These are phyloP conservation scores for Phytophthora sp. DNA, from an alignment of 352 stramenopile genomes.

Conservation along the genomic window DNA sequence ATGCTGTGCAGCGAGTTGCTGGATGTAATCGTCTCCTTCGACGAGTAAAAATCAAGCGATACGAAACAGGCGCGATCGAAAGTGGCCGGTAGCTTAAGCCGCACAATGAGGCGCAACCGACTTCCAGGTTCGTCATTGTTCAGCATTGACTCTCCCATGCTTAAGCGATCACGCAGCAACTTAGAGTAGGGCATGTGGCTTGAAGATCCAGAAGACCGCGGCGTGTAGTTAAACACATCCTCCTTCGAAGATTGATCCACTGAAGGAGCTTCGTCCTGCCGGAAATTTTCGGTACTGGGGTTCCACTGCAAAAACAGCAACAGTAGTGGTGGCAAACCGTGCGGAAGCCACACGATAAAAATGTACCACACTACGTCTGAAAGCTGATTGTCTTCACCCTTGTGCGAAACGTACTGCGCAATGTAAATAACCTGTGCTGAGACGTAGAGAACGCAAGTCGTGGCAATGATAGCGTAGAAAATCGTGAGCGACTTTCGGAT, in stretches of 20 bases:
- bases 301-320: constrained; percentile 90
- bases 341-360: constrained; percentile 87
- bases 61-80: constrained; percentile 86
- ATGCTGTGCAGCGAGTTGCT: constrained; percentile 59
- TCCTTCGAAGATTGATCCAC: constrained; percentile 79
- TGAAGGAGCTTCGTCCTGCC: constrained; percentile 63
- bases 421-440: constrained; percentile 90
- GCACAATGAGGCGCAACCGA: constrained; percentile 83
- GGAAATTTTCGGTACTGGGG: constrained; percentile 71
- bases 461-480: constrained; percentile 90
- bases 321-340: constrained; percentile 73
- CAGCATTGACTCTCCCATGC: constrained; percentile 78
- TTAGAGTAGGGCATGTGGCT: constrained; percentile 88
- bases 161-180: constrained; percentile 66
- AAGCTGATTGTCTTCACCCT: constrained; percentile 61
- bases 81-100: constrained; percentile 75
- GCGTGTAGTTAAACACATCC: constrained; percentile 86
- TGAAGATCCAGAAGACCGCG: constrained; percentile 75
- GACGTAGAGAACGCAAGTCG: constrained; percentile 86
- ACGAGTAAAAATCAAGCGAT: constrained; percentile 84
- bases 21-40: constrained; percentile 65
- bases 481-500: constrained; percentile 89
- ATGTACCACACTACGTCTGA: constrained; percentile 89
- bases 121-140: constrained; percentile 84
- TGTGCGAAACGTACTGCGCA: constrained; percentile 77